These are phyloP conservation scores for Endoconidiophora polonica DNA, from an alignment of 2,329 filamentous ascomycete species.

Conservation along the genomic window DNA sequence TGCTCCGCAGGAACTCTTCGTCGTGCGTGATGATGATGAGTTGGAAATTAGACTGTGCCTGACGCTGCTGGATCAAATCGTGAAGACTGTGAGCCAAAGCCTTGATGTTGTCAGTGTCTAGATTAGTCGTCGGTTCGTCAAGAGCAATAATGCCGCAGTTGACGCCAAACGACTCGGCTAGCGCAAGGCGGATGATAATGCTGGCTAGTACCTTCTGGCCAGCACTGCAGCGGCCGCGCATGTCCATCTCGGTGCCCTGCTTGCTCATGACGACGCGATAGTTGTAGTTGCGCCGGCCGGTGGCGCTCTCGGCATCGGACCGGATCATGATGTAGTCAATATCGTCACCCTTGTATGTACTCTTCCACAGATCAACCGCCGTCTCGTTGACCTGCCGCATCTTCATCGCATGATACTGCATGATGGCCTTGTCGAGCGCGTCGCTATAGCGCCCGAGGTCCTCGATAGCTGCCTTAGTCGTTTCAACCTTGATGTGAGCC, in stretches of 20 bases:
- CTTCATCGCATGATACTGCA: constrained; percentile 90
- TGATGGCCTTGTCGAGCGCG: constrained; percentile 88
- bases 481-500: constrained; percentile 75
- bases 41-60: constrained; percentile 87
- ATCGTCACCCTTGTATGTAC: constrained; percentile 91
- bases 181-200: constrained; percentile 91
- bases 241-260: constrained; percentile 95
- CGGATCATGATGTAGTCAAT: constrained; percentile 93
- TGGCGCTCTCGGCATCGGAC: constrained; percentile 64
- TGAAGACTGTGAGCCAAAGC: constrained; percentile 72
- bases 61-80: constrained; percentile 68
- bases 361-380: constrained; percentile 89
- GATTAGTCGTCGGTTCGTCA: constrained; percentile 93
- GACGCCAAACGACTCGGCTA: constrained; percentile 90
- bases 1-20: constrained; percentile 83
- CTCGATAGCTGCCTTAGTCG: constrained; percentile 82
- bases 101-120: constrained; percentile 88
- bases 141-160: constrained; percentile 94
- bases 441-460: constrained; percentile 69
- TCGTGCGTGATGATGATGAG: constrained; percentile 98
- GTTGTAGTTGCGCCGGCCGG: constrained; percentile 74
- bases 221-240: constrained; percentile 92
- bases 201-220: constrained; percentile 92
- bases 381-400: constrained; percentile 98
- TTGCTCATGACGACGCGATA: constrained; percentile 98